Conservation (phyloP, 2,329 filamentous ascomycete species). For the Monosporascus sp. region DNA sequence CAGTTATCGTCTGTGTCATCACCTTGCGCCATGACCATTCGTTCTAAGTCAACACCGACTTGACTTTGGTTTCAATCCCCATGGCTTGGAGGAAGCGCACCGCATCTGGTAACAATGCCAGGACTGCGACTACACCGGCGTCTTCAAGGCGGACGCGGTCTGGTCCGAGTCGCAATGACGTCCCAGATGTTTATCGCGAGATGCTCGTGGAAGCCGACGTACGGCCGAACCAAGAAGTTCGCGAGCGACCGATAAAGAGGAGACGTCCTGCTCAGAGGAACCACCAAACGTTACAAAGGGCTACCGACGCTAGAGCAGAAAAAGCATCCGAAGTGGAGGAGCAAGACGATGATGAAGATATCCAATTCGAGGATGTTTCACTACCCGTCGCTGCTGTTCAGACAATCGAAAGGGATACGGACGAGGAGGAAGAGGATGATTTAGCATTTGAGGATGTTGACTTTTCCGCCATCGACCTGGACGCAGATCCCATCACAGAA, state of each 20-base stretch:
- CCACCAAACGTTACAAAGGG: conserved; percentile 15
- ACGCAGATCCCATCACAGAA: conserved; percentile 13
- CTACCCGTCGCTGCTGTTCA: conserved; percentile 44
- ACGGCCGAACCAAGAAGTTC: conserved; percentile 18
- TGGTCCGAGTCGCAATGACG: conserved; percentile 13
- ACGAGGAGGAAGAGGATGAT: conserved; percentile 36
- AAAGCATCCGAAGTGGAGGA: conserved; percentile 11
- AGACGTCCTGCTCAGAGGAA: conserved; percentile 28
- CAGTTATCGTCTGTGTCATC: not conserved
- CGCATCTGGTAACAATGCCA: conserved; percentile 11
- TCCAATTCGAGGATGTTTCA: conserved; percentile 46
- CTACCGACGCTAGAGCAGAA: conserved; percentile 4
- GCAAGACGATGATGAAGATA: conserved; percentile 30
- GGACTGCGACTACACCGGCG: conserved; percentile 11
- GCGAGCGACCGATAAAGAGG: conserved; percentile 38
- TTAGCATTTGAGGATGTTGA: conserved; percentile 45
- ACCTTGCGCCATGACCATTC: not conserved
- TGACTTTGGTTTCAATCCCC: not conserved
- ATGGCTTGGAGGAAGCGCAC: conserved; percentile 26
- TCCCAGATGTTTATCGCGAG: conserved; percentile 39
- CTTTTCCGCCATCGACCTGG: conserved; percentile 27
- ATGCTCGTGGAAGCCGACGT: conserved; percentile 47
- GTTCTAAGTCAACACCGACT: not conserved
- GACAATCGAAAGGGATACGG: conserved; percentile 44
- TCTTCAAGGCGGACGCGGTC: conserved; percentile 18